Base-by-base conservation (phyloP, 352 stramenopile species). In the Pythium oligandrum region DNA sequence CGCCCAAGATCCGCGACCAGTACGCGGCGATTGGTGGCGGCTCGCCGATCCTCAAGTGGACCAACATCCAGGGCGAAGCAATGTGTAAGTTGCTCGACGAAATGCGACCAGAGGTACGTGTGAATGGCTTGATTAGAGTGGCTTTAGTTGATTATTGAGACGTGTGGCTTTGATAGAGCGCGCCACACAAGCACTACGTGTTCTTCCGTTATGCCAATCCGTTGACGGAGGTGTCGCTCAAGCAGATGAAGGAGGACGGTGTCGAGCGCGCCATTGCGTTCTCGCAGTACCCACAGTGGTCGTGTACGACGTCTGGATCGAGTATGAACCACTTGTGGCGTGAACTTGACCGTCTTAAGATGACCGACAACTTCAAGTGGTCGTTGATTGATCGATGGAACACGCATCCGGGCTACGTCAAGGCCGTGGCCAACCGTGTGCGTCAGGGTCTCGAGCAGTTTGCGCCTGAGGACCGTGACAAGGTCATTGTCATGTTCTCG, bases 141-240 rank as follows among this genome's bases (percentile, higher is more conserved):
- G 17, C 17, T 26, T 26, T 26, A 26, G 17, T 26, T 26, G 17
- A 26, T 26, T 26, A 26, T 17, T 33, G 49, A 12, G 43, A 64
- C 11, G 6, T 48, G 8, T 42, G 43, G 43, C 48, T 26, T 33
- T 40, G 40, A n/a, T 45, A 93, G 71, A 90, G 63, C 37, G 86
- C 76, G 9, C 79, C 96, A n/a, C 79, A 97, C 69, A 95, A 96
- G 66, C 83, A 89, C 53, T 99, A 99, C 62, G 90, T 98, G 40
- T 97, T 97, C 44, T 99, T 99, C 83, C 86, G 97, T 44, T 99
- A 99, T 68, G 98, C 96, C 60, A 91, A 98, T 55, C 97, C 97
- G 31, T 91, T 98, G 59, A 99, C 96, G 6, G 96, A 99, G 65
- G 75, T 91, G 38, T 97, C 96, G n/a, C 68, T 99, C 44, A 80